Percentiles rank a stretch among this genome's conserved stretches.
phyloP scores from a whole-genome alignment of 1,284 basidiomycete species.

The Cryptococcus maquisensis region DNA sequence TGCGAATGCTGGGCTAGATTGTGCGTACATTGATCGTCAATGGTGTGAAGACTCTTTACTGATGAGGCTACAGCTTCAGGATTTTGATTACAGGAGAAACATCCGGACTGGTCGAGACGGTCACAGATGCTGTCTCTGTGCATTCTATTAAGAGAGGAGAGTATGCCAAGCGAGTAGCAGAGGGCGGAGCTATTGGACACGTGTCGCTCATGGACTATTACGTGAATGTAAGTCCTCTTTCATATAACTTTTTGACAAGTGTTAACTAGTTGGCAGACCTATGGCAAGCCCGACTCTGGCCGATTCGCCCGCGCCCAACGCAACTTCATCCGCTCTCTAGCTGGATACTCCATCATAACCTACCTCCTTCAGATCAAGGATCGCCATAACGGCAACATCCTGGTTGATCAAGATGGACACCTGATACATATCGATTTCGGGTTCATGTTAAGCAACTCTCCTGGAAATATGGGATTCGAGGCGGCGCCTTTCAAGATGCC shows the following conservation, averaged over 20 bases:
- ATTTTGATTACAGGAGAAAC: constrained; percentile 91
- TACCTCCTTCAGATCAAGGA: constrained; percentile 98
- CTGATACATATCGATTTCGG: constrained; percentile 87
- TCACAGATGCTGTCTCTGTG: constrained; percentile 94
- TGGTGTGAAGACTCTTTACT: neutral
- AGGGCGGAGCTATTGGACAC: constrained; percentile 68
- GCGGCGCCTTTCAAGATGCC: constrained; percentile 98
- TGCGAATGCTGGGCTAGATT: constrained; percentile 87
- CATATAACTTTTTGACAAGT: neutral
- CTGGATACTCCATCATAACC: constrained; percentile 90
- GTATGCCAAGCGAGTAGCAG: constrained; percentile 79
- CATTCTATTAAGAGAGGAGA: constrained; percentile 99
- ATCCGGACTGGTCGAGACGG: constrained; percentile 90
- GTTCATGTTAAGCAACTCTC: constrained; percentile 95
- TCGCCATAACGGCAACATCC: constrained; percentile 97
- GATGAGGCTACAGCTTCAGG: constrained; percentile 54
- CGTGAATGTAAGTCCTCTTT: constrained; percentile 67
- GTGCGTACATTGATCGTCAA: constrained; percentile 54
- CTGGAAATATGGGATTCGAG: constrained; percentile 96
- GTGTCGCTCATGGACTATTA: constrained; percentile 89
- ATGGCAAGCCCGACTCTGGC: constrained; percentile 80
- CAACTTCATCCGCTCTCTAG: constrained; percentile 92
- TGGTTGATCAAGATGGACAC: constrained; percentile 91
- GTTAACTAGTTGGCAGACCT: constrained; percentile 57
- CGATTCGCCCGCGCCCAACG: constrained; percentile 79